Conservation (phyloP, 257 asterid genomes). For the Penstemon davidsonii region DNA sequence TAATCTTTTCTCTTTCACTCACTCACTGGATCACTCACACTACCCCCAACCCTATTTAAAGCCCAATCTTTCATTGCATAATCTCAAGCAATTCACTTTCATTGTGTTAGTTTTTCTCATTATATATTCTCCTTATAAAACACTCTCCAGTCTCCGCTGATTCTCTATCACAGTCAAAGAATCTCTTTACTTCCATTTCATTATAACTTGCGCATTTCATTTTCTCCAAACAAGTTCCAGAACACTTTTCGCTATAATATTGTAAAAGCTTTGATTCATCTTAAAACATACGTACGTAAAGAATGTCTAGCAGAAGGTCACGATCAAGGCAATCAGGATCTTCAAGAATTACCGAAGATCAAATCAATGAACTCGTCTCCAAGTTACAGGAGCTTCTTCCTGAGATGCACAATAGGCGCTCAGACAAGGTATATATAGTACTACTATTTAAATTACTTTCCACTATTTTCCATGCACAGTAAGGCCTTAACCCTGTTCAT, state of each 20-base stretch:
- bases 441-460: neutral
- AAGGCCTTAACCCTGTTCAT: no score
- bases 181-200: no score
- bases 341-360: conserved; percentile 53
- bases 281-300: neutral
- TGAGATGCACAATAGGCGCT: conserved; percentile 45
- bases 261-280: neutral
- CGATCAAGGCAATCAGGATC: conserved; percentile 54
- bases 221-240: neutral
- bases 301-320: conserved; percentile 63
- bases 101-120: neutral
- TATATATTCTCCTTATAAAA: no score
- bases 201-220: neutral
- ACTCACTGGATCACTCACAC: neutral
- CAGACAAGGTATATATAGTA: conserved; percentile 53
- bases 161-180: no score
- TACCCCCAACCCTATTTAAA: conserved; percentile 29
- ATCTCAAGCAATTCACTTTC: conserved; percentile 30
- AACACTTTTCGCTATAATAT: neutral
- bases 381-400: conserved; percentile 65
- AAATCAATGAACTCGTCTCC: conserved; percentile 59
- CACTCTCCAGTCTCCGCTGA: no score
- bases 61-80: conserved; percentile 25
- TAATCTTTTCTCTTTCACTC: neutral
- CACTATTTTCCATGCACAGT: neutral